These are phyloP conservation scores for Hyphopichia wangnamkhiaoensis DNA, from an alignment of 1,139 yeast species.

Conservation along the genomic window DNA sequence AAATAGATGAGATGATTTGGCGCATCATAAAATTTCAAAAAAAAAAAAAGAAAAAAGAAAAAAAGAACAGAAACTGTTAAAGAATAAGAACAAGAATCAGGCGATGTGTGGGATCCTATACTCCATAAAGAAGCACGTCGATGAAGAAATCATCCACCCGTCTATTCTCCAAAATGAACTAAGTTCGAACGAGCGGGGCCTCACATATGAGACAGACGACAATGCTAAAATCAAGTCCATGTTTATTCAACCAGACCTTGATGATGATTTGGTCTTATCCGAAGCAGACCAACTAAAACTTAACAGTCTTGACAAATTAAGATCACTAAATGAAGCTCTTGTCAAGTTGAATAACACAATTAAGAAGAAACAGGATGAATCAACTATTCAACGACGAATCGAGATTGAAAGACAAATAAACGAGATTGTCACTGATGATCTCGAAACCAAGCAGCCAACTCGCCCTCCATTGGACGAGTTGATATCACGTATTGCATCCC, in stretches of 20 bases:
- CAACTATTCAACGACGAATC: slow-evolving; percentile 8
- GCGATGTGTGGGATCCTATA: slow-evolving; percentile 1
- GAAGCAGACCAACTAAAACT: slow-evolving; percentile 26
- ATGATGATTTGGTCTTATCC: slow-evolving; percentile 16
- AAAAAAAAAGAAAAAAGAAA: background rate
- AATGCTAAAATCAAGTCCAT: slow-evolving; percentile 9
- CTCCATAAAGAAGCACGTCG: background rate
- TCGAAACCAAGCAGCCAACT: background rate
- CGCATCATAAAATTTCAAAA: background rate
- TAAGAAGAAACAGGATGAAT: slow-evolving; percentile 21
- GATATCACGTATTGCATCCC: slow-evolving; percentile 42
- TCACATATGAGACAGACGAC: slow-evolving; percentile 26
- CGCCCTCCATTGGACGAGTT: slow-evolving; percentile 14
- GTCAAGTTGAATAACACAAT: slow-evolving; percentile 30
- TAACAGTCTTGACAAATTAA: slow-evolving; percentile 23
- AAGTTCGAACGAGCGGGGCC: slow-evolving; percentile 1
- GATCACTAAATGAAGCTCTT: slow-evolving; percentile 23
- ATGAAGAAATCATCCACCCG: slow-evolving; percentile 1
- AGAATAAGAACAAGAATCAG: too few relatives aligned
- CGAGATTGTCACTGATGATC: slow-evolving; percentile 9
- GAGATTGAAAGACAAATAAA: slow-evolving; percentile 17
- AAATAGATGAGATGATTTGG: too few relatives aligned
- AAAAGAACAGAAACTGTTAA: background rate
- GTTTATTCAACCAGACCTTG: slow-evolving; percentile 18
- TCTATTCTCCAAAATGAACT: slow-evolving; percentile 8